phyloP scores from a whole-genome alignment of 2,329 filamentous ascomycete species.

The Botrytis byssoidea region DNA sequence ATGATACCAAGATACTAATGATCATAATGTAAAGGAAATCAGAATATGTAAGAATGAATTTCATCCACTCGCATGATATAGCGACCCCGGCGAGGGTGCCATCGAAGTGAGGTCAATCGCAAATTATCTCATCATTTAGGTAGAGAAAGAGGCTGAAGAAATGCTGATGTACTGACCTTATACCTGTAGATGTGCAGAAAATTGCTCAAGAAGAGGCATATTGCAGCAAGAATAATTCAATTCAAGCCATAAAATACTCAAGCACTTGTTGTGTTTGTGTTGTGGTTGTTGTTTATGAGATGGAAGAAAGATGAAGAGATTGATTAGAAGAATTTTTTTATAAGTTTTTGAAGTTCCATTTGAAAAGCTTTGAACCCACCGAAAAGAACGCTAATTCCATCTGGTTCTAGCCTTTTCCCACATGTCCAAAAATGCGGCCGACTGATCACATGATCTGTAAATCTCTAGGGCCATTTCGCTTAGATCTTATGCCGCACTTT shows the following conservation, averaged over 20 bases:
- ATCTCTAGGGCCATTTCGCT: slow-evolving; percentile 29
- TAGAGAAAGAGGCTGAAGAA: slow-evolving; percentile 23
- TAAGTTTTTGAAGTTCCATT: neutral
- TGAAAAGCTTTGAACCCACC: neutral
- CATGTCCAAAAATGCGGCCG: neutral
- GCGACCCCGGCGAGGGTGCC: slow-evolving; percentile 89
- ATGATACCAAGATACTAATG: neutral
- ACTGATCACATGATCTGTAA: neutral
- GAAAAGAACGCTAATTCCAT: neutral
- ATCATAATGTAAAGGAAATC: slow-evolving; percentile 46
- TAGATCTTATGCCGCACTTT: slow-evolving; percentile 27
- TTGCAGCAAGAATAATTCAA: neutral
- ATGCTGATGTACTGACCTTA: slow-evolving; percentile 15
- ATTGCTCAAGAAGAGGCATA: neutral
- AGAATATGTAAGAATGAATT: slow-evolving; percentile 99
- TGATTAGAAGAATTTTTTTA: slow-evolving; percentile 3
- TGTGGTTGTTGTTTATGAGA: neutral
- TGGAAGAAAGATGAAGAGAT: neutral
- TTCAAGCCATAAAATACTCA: neutral
- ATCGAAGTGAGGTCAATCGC: slow-evolving; percentile 87
- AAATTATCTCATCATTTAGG: slow-evolving; percentile 94
- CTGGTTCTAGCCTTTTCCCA: neutral
- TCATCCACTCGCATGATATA: slow-evolving; percentile 76
- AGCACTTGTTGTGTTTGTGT: neutral
- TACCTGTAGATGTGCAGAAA: neutral